These are phyloP conservation scores for Zymoseptoria crescenta DNA, from an alignment of 2,329 filamentous ascomycete genomes.

Conservation along the genomic window DNA sequence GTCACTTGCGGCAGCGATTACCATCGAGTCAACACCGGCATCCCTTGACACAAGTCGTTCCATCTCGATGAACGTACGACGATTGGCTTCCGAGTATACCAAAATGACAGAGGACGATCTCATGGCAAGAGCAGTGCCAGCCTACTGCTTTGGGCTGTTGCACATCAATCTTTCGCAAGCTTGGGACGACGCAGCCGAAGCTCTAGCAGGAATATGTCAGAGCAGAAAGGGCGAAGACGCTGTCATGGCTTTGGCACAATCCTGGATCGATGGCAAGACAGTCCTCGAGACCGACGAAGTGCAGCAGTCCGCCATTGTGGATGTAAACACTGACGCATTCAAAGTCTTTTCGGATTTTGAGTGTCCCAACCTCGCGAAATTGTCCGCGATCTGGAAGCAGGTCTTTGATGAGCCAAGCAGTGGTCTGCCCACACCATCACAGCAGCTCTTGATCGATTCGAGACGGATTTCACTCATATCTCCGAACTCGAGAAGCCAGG, in stretches of 20 bases:
- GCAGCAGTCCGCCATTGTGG: constrained; percentile 5
- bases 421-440: constrained; percentile 15
- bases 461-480: constrained; percentile 13
- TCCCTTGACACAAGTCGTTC: constrained; percentile 66
- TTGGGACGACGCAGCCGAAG: constrained; percentile 75
- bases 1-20: constrained; percentile 57
- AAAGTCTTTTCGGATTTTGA: constrained; percentile 64
- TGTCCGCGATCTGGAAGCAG: constrained; percentile 47
- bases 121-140: constrained; percentile 64
- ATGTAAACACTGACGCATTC: constrained; percentile 21
- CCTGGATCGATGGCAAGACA: constrained; percentile 53
- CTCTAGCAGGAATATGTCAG: constrained; percentile 67
- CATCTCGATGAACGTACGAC: constrained; percentile 78
- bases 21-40: constrained; percentile 73
- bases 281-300: constrained; percentile 33
- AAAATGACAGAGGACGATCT: constrained; percentile 53
- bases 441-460: constrained; percentile 13
- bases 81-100: constrained; percentile 59
- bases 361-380: constrained; percentile 63
- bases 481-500: constrained; percentile 53
- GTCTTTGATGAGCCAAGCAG: constrained; percentile 46
- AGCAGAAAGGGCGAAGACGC: constrained; percentile 63
- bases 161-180: constrained; percentile 77
- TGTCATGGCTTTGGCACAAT: constrained; percentile 64
- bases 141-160: constrained; percentile 81